These are phyloP conservation scores for Sextonia rubra DNA, from an alignment of 164 flowering plant species.

Conservation along the genomic window DNA sequence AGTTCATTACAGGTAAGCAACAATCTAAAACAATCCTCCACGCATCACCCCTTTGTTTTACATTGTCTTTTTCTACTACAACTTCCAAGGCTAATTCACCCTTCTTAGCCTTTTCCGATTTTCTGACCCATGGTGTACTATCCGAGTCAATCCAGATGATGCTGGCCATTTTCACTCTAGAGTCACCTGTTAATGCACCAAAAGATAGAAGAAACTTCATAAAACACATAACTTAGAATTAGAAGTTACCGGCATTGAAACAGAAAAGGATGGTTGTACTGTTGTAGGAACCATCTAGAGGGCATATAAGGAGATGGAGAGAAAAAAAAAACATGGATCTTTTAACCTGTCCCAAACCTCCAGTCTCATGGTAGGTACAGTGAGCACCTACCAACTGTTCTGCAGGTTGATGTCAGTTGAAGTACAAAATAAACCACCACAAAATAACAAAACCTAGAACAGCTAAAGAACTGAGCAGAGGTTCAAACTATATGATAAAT, in stretches of 20 bases:
- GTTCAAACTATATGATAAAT: not conserved
- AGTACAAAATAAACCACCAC: no score
- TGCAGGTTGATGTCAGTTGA: no score
- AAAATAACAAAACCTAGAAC: no score
- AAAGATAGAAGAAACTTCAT: not conserved
- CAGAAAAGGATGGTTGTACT: no score
- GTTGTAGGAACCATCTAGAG: no score
- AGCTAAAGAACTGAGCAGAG: not conserved
- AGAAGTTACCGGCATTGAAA: no score
- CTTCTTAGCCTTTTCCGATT: conserved; percentile 27
- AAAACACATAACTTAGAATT: not conserved
- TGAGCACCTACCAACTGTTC: no score
- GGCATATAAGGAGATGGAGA: no score
- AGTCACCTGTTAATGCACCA: conserved; percentile 52
- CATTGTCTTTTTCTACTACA: conserved; percentile 56
- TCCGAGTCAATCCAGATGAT: conserved; percentile 72
- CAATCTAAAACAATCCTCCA: conserved; percentile 82
- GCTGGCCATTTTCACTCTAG: conserved; percentile 51
- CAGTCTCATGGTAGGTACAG: no score
- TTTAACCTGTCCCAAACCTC: no score
- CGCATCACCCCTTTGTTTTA: conserved; percentile 74
- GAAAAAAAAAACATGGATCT: no score
- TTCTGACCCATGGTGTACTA: conserved; percentile 57
- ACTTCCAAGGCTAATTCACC: conserved; percentile 87
- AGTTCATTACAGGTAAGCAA: conserved; percentile 87